These are phyloP conservation scores for Trichoderma afroharzianum DNA, from an alignment of 2,329 filamentous ascomycete genomes.

Conservation along the genomic window DNA sequence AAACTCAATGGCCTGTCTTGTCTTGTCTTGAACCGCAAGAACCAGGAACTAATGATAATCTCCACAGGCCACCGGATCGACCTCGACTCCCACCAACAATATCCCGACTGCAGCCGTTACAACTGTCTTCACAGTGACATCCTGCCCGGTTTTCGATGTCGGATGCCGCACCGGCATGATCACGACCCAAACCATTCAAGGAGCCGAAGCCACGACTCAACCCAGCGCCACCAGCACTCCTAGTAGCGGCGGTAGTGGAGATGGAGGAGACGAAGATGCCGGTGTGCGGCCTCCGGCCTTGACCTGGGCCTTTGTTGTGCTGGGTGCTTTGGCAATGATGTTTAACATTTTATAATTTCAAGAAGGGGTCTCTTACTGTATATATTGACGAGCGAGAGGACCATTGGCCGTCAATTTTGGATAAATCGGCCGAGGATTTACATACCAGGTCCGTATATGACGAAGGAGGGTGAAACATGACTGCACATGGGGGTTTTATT, in stretches of 20 bases:
- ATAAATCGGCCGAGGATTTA: background rate
- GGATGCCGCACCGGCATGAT: slow-evolving; percentile 23
- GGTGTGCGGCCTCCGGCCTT: slow-evolving; percentile 7
- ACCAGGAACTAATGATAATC: background rate
- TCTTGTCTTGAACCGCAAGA: background rate
- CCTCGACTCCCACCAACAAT: slow-evolving; percentile 2
- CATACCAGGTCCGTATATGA: background rate
- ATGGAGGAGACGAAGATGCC: slow-evolving; percentile 15
- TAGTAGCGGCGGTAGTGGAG: background rate
- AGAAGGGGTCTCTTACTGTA: background rate
- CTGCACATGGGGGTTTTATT: background rate
- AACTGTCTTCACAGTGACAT: slow-evolving; percentile 27
- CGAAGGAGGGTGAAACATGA: background rate
- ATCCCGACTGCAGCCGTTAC: slow-evolving; percentile 22
- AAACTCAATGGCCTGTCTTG: background rate
- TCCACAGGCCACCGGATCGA: slow-evolving; percentile 18
- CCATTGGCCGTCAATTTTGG: background rate
- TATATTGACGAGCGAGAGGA: background rate
- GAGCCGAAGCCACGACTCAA: slow-evolving; percentile 2
- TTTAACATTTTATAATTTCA: background rate
- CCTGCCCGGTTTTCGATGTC: slow-evolving; percentile 24
- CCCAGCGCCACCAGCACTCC: background rate
- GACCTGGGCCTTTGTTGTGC: background rate
- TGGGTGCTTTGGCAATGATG: slow-evolving; percentile 4
- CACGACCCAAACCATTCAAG: slow-evolving; percentile 23